Evolutionary conservation across 2,329 filamentous ascomycete genomes (phyloP).

Genomic region (Arthrobotrys entomopaga): DNA sequence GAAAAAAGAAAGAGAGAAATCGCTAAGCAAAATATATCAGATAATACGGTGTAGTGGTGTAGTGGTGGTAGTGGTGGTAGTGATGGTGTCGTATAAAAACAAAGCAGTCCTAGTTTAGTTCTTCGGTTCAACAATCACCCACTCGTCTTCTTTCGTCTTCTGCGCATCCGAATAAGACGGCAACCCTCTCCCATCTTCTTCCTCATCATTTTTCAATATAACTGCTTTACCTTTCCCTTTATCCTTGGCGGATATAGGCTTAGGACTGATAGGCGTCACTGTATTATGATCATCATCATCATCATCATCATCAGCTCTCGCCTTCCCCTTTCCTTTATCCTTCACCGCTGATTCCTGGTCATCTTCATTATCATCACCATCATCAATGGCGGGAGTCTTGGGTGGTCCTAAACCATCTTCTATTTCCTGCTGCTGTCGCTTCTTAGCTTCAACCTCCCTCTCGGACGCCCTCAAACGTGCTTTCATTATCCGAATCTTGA

Average conservation of each 20-base stretch:
- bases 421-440: slow-evolving; percentile 5
- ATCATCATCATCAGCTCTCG: slow-evolving; percentile 3
- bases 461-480: slow-evolving; percentile 14
- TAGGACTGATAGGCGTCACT: slow-evolving; percentile 29
- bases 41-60: background rate
- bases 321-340: slow-evolving; percentile 32
- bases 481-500: slow-evolving; percentile 29
- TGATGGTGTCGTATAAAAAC: too few relatives aligned
- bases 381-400: slow-evolving; percentile 11
- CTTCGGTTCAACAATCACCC: slow-evolving; percentile 44
- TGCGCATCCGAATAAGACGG: slow-evolving; percentile 37
- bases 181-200: slow-evolving; percentile 18
- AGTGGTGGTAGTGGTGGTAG: too few relatives aligned
- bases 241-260: slow-evolving; percentile 37
- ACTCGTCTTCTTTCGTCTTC: slow-evolving; percentile 33
- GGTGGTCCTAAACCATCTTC: slow-evolving; percentile 10
- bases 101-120: slow-evolving; percentile 6
- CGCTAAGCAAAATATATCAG: background rate
- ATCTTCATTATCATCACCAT: slow-evolving; percentile 5
- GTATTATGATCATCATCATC: background rate
- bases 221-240: slow-evolving; percentile 49
- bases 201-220: slow-evolving; percentile 19
- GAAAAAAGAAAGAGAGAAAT: background rate
- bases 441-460: background rate
- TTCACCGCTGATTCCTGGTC: background rate